Base-by-base conservation (phyloP, 805 yeast genomes). In the Starmera caribaea region DNA sequence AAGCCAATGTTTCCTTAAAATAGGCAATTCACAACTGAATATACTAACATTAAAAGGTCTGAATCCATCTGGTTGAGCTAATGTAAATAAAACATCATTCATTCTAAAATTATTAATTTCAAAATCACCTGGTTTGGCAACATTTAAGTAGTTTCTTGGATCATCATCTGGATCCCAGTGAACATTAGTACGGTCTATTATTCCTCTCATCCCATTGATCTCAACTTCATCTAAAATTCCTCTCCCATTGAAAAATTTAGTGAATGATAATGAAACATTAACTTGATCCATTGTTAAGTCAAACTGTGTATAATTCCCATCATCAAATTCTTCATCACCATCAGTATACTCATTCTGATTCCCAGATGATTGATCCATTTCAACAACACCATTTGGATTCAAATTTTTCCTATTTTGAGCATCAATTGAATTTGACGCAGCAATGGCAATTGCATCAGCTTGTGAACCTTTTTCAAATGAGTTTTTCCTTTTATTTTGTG, bases 271-370 rank as follows among this genome's bases (percentile, higher is more conserved):
- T 1, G 95, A 79, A 0, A 92, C 74, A 39, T 81, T 79, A 11
- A 89, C 80, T 48, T 82, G 83, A 43, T 90, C 96, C 13, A 92
- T 82, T 0, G 95, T 85, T 32, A 92, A 58, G 58, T 92, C 98
- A 57, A 81, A 92, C 57, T 92, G 98, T 0, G 98, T 90, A 60
- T 89, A 92, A 60, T 92, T 92, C 1, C 97, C 97, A 55, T 88
- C 95, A 50, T 83, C 96, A 40, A 63, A 67, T 16, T 62, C 63
- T 24, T 62, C 70, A 13, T 61, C 68, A 24, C 51, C 54, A 5
- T 30, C 36, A 13, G 17, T 10, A 39, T 44, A 21, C 30, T 34
- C 14, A 14, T n/a, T 15, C 16, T 38, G 37, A n/a, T 32, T 27
- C 21, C 27, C 28, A 27, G 30, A 34, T n/a, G 4, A 2, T n/a